phyloP scores from a whole-genome alignment of 2,329 filamentous ascomycete species.

The Exophiala mesophila region DNA sequence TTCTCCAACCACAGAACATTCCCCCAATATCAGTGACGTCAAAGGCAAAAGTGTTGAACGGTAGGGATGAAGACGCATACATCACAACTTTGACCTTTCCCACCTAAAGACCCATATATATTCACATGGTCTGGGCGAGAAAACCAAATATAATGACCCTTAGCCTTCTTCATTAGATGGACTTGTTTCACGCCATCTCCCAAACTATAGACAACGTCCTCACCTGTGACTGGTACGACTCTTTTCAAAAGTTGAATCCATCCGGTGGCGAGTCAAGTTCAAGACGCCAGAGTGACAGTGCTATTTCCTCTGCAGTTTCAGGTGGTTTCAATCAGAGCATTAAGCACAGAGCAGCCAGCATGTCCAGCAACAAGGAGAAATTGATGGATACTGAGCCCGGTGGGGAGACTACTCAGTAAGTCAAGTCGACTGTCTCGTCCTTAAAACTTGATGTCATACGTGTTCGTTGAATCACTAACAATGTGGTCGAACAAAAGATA shows the following conservation, averaged over 20 bases:
- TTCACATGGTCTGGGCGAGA: not conserved
- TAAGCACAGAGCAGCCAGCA: not conserved
- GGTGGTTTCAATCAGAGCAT: not conserved
- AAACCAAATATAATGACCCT: slow-evolving; percentile 3
- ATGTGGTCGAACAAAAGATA: slow-evolving; percentile 42
- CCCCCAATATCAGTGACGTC: not conserved
- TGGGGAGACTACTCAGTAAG: slow-evolving; percentile 56
- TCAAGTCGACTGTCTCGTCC: slow-evolving; percentile 18
- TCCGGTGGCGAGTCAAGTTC: not conserved
- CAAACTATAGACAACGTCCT: slow-evolving; percentile 23
- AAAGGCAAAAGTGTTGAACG: not conserved
- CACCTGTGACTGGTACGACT: slow-evolving; percentile 24
- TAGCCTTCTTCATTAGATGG: slow-evolving; percentile 15
- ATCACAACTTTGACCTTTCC: not conserved
- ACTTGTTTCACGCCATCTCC: slow-evolving; percentile 23
- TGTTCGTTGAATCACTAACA: not conserved
- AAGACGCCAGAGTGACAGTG: not conserved
- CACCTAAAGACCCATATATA: not conserved
- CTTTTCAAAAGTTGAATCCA: slow-evolving; percentile 17
- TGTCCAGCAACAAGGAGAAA: slow-evolving; percentile 26
- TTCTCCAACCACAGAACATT: too few relatives aligned
- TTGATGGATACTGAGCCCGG: slow-evolving; percentile 57
- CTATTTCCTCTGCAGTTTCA: not conserved
- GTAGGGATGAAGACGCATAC: not conserved
- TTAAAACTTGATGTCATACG: too few relatives aligned